Evolutionary conservation across 129 eudicot genomes (phyloP).

Genomic region (Solidago caesia): DNA sequence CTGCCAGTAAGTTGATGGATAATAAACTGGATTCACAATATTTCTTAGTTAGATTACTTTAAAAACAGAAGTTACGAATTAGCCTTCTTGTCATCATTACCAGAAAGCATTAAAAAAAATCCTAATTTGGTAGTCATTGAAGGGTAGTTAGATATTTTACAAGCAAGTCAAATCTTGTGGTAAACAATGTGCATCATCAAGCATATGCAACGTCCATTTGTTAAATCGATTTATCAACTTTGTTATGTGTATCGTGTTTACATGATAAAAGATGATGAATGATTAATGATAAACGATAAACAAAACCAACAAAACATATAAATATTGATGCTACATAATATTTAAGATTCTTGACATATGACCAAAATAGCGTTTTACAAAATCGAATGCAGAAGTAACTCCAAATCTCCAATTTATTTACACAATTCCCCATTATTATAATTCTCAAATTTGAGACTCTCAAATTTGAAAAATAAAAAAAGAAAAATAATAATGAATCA

Average conservation of each 20-base stretch:
- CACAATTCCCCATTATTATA: not conserved
- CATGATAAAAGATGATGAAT: not conserved
- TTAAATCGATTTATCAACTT: not conserved
- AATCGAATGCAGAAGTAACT: slow-evolving; percentile 5
- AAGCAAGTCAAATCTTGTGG: not conserved
- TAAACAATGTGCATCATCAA: not conserved
- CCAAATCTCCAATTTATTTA: not conserved
- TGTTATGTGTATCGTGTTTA: not conserved
- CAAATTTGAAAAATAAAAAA: not conserved
- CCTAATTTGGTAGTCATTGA: not conserved
- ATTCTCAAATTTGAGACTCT: not conserved
- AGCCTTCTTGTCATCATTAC: not conserved
- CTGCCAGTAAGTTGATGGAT: not conserved
- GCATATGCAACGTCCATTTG: not conserved
- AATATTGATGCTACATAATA: not conserved
- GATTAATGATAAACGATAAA: not conserved
- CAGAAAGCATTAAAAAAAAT: not conserved
- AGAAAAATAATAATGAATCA: not conserved
- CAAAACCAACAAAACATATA: not conserved
- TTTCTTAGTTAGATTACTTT: not conserved
- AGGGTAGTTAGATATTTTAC: not conserved
- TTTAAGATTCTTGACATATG: not conserved
- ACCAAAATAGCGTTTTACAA: not conserved
- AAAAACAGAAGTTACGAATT: not conserved
- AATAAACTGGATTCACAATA: not conserved